Conservation (phyloP, 176 grass and related monocot genomes). For the Oropetium thomaeum region DNA sequence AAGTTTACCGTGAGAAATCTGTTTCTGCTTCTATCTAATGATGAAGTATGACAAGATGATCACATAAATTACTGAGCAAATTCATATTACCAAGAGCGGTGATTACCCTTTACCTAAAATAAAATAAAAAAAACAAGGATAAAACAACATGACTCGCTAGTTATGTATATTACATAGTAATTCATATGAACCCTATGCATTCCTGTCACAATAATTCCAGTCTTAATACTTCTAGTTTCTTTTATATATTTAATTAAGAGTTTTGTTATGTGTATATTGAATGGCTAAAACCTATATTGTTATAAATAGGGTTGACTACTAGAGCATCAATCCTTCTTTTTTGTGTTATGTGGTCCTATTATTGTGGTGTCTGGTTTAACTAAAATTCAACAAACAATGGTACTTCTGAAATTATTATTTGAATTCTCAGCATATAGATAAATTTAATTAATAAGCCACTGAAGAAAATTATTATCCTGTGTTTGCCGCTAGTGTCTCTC, state of each 20-base stretch:
- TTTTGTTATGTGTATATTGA: background rate
- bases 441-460: no score
- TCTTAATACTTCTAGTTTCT: background rate
- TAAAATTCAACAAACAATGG: background rate
- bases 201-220: no score
- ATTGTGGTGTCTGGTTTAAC: background rate
- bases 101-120: background rate
- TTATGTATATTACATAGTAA: background rate
- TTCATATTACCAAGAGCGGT: background rate
- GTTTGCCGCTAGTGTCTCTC: no score
- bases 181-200: no score
- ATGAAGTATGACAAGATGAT: background rate
- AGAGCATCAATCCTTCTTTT: background rate
- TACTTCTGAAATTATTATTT: background rate
- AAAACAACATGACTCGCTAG: background rate
- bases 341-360: no score
- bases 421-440: background rate
- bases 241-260: background rate
- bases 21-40: background rate
- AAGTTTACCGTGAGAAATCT: background rate
- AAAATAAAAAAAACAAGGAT: background rate
- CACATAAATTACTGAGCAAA: background rate
- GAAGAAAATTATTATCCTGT: no score
- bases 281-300: background rate
- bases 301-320: background rate